Conservation (phyloP, 305 asterid species). For the Coffea humblotiana region DNA sequence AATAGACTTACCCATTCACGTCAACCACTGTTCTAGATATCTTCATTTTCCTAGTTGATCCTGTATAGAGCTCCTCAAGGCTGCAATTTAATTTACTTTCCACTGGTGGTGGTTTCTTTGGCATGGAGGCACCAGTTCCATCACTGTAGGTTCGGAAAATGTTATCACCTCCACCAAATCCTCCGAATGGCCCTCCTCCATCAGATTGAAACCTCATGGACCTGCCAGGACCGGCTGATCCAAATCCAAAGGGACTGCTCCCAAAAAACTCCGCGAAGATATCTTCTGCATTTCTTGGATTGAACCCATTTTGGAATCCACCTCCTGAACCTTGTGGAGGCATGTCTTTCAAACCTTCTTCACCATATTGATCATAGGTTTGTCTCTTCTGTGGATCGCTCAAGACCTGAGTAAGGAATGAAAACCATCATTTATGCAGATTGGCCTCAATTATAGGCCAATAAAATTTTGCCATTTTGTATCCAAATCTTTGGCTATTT, state of each 20-base stretch:
- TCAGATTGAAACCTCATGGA: constrained; percentile 58
- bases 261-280: constrained; percentile 93
- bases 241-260: constrained; percentile 75
- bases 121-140: constrained; percentile 38
- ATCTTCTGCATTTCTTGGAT: constrained; percentile 83
- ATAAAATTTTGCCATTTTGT: background rate
- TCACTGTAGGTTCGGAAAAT: constrained; percentile 45
- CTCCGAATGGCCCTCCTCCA: constrained; percentile 47
- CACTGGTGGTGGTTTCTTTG: constrained; percentile 82
- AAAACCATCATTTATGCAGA: background rate
- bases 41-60: constrained; percentile 90
- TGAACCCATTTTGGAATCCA: constrained; percentile 54
- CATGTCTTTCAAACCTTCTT: constrained; percentile 72
- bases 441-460: background rate
- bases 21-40: constrained; percentile 76
- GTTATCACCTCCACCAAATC: constrained; percentile 40
- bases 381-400: constrained; percentile 82
- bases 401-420: constrained; percentile 43
- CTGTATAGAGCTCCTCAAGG: constrained; percentile 81
- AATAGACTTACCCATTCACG: constrained; percentile 46
- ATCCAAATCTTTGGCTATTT: background rate
- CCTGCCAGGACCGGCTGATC: constrained; percentile 53
- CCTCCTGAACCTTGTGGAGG: constrained; percentile 59
- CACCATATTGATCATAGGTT: constrained; percentile 69
- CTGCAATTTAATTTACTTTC: constrained; percentile 73